Evolutionary conservation across 2,329 filamentous ascomycete genomes (phyloP), one percentile per base, ranked within the genome.

Genomic region (Aspergillus unguis): DNA sequence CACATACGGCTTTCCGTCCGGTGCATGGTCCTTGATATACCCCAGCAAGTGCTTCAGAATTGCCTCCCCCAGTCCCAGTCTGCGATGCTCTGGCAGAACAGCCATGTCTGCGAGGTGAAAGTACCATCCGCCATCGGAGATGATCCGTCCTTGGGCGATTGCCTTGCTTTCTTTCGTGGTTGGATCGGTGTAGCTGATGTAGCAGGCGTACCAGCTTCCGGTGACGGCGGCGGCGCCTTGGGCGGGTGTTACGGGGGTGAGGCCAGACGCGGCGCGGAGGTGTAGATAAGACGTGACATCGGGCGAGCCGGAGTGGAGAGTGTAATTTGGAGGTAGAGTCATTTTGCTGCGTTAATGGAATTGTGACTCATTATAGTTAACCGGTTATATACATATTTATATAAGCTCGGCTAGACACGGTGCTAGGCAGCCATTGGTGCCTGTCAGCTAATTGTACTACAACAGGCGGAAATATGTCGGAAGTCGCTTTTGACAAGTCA

Each of bases 101-200:
- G 74, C 76, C 64, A 82, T 76, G 58, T 81, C 78, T 23, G 73
- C 73, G 45, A 81, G 70, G 40, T 75, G 65, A 48, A 80, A 78
- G 57, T 80, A 80, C 67, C 78, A 77, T 5, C 74, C 75, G 5
- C 78, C 78, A 55, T 81, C 79, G 9, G 77, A 75, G 51, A 80
- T 67, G 27, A 81, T 67, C 23, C 79, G 73, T 44, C 77, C 78
- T 78, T 80, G 81, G 0, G 67, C 78, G 5, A 80, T 69, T 1
- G 33, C 33, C 9, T 36, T 8, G 6, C 4, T 5, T 36, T 6
- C 33, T 17, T 43, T 44, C n/a, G 53, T 57, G 17, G 52, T 23
- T 9, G 32, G 28, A 5, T 48, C 46, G 4, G 59, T 53, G 53
- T 68, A 66, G 2, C 64, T 65, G 47, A 76, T 60, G 59, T 73